Base-by-base conservation (phyloP, 2,329 filamentous ascomycete genomes). In the Gyromitra esculenta region DNA sequence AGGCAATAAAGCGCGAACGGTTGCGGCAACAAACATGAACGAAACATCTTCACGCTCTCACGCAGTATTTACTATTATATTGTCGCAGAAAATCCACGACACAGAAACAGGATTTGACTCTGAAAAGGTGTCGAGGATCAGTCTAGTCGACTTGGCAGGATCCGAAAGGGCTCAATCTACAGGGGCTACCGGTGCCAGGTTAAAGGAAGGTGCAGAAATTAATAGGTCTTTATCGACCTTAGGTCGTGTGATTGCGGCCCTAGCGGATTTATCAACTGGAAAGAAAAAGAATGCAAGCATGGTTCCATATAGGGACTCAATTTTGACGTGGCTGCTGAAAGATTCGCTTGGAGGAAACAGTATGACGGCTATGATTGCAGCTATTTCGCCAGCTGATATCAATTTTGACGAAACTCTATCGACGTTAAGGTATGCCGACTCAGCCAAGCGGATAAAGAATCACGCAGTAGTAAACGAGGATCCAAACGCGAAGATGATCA, bases 11-110 rank as follows among this genome's bases (percentile, higher is more conserved):
- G 96, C 96, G 43, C 89, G 96, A 86, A 99, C 96, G 0, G 96
- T 99, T 50, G 96, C 96, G 1, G 96, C 96, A 6, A 99, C 96
- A 50, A 99, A 98, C 88, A 99, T 99, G 96, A 99, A 99, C 87
- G 96, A 98, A 84, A 99, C 96, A 0, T 97, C 94, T 76, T 97
- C 94, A 88, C 91, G 96, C 86, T 98, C 95, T 83, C 96, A 99
- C 84, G 96, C 96, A 52, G 96, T 99, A 66, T 99, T 99, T 83
- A 99, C 96, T 21, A 87, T 99, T 69, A 98, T 95, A 82, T 86
- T 99, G 60, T 97, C 94, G 0, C 96, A 99, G 83, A 98, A 97
- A 84, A 90, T 92, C 77, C 91, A 92, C 82, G 96, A 99, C 82
- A 86, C 89, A 1, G 94, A 97, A 83, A 97, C 96, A 0, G 96